These are phyloP conservation scores for Aureobasidium zeae DNA, from an alignment of 2,329 filamentous ascomycete genomes.

Conservation along the genomic window DNA sequence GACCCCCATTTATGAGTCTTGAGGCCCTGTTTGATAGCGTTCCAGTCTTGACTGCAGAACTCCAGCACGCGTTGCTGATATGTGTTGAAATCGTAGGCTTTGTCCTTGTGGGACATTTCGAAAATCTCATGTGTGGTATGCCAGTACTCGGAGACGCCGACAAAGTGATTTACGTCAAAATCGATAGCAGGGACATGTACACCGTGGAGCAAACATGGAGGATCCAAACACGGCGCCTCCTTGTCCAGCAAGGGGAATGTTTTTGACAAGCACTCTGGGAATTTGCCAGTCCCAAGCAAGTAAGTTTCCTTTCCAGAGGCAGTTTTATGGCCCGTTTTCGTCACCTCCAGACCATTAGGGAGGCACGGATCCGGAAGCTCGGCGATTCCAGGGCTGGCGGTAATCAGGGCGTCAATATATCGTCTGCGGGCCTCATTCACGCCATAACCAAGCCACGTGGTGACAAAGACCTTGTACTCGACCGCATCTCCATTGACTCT, in stretches of 20 bases:
- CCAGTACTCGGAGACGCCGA: constrained; percentile 98
- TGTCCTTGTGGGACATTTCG: constrained; percentile 61
- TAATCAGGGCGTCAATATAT: constrained; percentile 69
- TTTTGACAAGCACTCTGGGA: constrained; percentile 70
- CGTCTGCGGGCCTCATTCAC: constrained; percentile 82
- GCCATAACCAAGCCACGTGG: constrained; percentile 96
- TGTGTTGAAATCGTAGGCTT: constrained; percentile 79
- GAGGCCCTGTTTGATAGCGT: constrained; percentile 59
- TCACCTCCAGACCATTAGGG: constrained; percentile 65
- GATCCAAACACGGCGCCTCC: constrained; percentile 70
- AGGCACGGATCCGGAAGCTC: constrained; percentile 88
- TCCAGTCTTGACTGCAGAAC: constrained; percentile 81
- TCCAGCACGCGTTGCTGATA: constrained; percentile 78
- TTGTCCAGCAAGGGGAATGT: constrained; percentile 86
- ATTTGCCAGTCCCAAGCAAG: constrained; percentile 75
- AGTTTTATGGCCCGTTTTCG: constrained; percentile 57
- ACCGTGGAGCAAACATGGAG: constrained; percentile 82
- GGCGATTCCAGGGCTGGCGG: constrained; percentile 55
- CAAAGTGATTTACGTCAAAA: constrained; percentile 94
- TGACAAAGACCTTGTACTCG: constrained; percentile 88
- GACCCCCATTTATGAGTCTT: constrained; percentile 60
- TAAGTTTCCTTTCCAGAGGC: constrained; percentile 37
- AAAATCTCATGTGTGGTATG: constrained; percentile 96
- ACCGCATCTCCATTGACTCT: constrained; percentile 66
- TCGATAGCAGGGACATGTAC: constrained; percentile 92